Evolutionary conservation across 768 basidiomycete species (phyloP).

Genomic region (Hemileccinum rubropunctum): DNA sequence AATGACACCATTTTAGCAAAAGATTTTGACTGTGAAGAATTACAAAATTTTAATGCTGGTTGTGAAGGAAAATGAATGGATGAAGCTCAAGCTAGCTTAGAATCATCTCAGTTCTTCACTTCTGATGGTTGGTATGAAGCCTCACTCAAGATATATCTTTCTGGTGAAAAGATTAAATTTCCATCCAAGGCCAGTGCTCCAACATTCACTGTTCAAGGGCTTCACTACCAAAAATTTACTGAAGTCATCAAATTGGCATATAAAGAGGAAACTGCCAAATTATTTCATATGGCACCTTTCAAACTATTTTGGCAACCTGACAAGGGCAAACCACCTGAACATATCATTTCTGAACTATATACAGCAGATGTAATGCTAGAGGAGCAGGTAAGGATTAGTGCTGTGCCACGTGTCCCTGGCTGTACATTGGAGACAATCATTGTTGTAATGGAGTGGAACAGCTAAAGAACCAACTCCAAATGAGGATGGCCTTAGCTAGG

Average conservation of each 20-base stretch:
- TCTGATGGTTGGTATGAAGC: no score
- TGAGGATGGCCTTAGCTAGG: no score
- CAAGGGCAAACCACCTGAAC: slow-evolving; percentile 7
- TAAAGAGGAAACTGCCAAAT: slow-evolving; percentile 5
- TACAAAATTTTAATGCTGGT: no score
- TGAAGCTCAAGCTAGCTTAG: no score
- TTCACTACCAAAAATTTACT: slow-evolving; percentile 23
- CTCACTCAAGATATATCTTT: no score
- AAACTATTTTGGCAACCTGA: slow-evolving; percentile 9
- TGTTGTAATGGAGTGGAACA: no score
- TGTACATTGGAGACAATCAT: slow-evolving; percentile 14
- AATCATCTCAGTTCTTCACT: no score
- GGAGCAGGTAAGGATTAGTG: slow-evolving; percentile 7
- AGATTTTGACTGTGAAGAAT: no score
- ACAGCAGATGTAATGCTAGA: slow-evolving; percentile 14
- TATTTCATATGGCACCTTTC: slow-evolving; percentile 16
- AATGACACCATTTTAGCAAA: background rate
- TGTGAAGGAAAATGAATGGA: no score
- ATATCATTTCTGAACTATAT: slow-evolving; percentile 23
- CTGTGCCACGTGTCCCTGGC: background rate
- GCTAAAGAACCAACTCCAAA: no score
- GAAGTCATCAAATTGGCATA: slow-evolving; percentile 25
- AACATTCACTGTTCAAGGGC: slow-evolving; percentile 27
- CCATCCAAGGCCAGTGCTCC: no score
- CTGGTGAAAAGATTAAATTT: no score